A percentile compares a stretch with the other conserved stretches of the same genome.
Conservation (phyloP, 208 protist species). For the Angomonas deanei region DNA sequence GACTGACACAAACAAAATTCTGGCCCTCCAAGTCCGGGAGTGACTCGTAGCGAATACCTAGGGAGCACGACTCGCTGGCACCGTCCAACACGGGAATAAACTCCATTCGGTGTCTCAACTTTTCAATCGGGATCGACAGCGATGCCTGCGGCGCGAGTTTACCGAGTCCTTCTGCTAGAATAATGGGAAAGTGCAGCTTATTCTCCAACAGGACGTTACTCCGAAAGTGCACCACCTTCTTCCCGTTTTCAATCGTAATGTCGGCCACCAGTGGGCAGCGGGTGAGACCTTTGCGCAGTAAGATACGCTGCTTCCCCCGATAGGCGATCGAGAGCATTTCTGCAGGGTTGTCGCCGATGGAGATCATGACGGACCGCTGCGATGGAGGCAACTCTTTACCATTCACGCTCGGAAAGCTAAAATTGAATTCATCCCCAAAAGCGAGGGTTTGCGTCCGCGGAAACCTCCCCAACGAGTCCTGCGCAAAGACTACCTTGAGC, state of each 20-base stretch:
- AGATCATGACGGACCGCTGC: slow-evolving; percentile 49
- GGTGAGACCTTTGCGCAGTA: slow-evolving; percentile 10
- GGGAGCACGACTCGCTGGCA: slow-evolving; percentile 10
- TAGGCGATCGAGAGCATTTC: slow-evolving; percentile 8
- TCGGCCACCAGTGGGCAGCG: slow-evolving; percentile 23
- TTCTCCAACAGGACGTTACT: slow-evolving; percentile 48
- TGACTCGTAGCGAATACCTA: slow-evolving; percentile 61
- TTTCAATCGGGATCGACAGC: slow-evolving; percentile 15
- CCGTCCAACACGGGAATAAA: slow-evolving; percentile 20
- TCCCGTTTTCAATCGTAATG: slow-evolving; percentile 16
- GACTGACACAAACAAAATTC: slow-evolving; percentile 43
- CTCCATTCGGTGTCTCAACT: slow-evolving; percentile 15
- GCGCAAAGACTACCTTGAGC: slow-evolving; percentile 11
- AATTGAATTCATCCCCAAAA: slow-evolving; percentile 28
- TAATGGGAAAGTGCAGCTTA: slow-evolving; percentile 26
- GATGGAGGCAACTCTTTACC: slow-evolving; percentile 43
- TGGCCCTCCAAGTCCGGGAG: slow-evolving; percentile 37
- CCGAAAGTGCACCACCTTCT: slow-evolving; percentile 34
- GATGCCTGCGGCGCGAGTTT: slow-evolving; percentile 11
- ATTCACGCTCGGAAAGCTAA: slow-evolving; percentile 57
- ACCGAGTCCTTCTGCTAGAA: slow-evolving; percentile 19
- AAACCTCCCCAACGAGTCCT: slow-evolving; percentile 15
- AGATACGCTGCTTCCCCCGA: slow-evolving; percentile 6
- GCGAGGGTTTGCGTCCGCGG: slow-evolving; percentile 6
- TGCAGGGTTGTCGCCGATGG: slow-evolving; percentile 4